Percentiles rank a stretch among this genome's conserved stretches.
These are phyloP conservation scores for Aureobasidium sp. DNA, from an alignment of 2,329 filamentous ascomycete species.

Conservation along the genomic window DNA sequence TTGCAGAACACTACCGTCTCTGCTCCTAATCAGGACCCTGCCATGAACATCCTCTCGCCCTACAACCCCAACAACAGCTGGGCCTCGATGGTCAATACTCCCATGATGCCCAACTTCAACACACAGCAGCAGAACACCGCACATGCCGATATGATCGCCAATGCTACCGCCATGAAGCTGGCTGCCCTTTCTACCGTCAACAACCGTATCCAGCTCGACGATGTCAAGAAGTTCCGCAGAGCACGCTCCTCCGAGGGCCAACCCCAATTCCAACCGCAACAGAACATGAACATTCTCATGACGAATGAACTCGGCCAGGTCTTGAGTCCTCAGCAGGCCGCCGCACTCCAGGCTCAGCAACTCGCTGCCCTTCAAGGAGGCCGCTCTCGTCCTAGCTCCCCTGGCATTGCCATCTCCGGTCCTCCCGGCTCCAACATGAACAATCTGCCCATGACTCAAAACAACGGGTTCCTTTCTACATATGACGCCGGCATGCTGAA, in stretches of 20 bases:
- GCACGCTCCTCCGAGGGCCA: slow-evolving; percentile 80
- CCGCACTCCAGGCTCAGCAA: slow-evolving; percentile 61
- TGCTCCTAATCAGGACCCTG: slow-evolving; percentile 55
- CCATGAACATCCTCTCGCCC: slow-evolving; percentile 81
- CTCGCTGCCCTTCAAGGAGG: slow-evolving; percentile 67
- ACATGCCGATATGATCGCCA: slow-evolving; percentile 96
- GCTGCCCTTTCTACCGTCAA: slow-evolving; percentile 96
- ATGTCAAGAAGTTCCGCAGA: slow-evolving; percentile 92
- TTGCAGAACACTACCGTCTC: slow-evolving; percentile 80
- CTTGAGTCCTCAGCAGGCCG: slow-evolving; percentile 54
- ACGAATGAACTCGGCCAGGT: slow-evolving; percentile 90
- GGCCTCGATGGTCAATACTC: slow-evolving; percentile 98
- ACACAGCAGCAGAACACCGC: slow-evolving; percentile 48
- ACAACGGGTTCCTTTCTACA: slow-evolving; percentile 87
- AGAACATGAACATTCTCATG: slow-evolving; percentile 67
- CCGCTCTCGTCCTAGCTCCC: slow-evolving; percentile 82
- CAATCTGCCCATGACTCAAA: slow-evolving; percentile 76
- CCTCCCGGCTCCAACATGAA: slow-evolving; percentile 44
- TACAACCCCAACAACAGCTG: slow-evolving; percentile 82
- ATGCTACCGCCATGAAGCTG: slow-evolving; percentile 97
- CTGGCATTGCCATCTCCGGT: slow-evolving; percentile 73
- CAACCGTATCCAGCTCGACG: slow-evolving; percentile 93
- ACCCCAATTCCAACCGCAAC: slow-evolving; percentile 42
- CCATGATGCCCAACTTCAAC: slow-evolving; percentile 82
- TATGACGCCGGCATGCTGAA: slow-evolving; percentile 68